A percentile compares a stretch with the other conserved stretches of the same genome.
Evolutionary conservation across 768 basidiomycete genomes (phyloP).

Genomic region (Suillus placidus): DNA sequence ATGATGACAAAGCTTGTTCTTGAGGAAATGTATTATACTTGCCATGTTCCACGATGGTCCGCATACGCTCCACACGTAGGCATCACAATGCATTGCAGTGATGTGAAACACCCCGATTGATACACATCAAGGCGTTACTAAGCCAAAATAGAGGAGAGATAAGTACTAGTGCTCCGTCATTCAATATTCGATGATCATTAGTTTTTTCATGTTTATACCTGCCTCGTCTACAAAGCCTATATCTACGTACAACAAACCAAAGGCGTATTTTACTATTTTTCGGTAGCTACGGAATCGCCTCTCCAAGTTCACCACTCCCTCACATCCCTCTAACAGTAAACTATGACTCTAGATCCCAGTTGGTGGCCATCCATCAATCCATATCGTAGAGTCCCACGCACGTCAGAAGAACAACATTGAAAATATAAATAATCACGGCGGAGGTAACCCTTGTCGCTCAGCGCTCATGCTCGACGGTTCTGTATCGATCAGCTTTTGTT

Average conservation of each 20-base stretch:
- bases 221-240: not conserved
- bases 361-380: not conserved
- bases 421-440: too few relatives aligned
- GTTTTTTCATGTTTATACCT: not conserved
- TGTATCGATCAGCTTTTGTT: too few relatives aligned
- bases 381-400: not conserved
- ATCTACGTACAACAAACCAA: not conserved
- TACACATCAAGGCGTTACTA: not conserved
- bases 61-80: not conserved
- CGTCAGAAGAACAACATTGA: too few relatives aligned
- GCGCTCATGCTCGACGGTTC: too few relatives aligned
- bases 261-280: not conserved
- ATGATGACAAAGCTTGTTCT: too few relatives aligned
- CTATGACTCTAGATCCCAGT: not conserved
- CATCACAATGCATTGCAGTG: not conserved
- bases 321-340: not conserved
- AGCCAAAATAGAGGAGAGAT: not conserved
- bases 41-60: not conserved
- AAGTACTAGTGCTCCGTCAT: not conserved
- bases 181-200: not conserved
- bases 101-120: not conserved
- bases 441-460: too few relatives aligned
- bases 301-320: not conserved
- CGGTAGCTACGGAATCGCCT: not conserved
- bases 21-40: too few relatives aligned